Conservation (phyloP, 2,329 filamentous ascomycete species). For the Colletotrichum kahawae region DNA sequence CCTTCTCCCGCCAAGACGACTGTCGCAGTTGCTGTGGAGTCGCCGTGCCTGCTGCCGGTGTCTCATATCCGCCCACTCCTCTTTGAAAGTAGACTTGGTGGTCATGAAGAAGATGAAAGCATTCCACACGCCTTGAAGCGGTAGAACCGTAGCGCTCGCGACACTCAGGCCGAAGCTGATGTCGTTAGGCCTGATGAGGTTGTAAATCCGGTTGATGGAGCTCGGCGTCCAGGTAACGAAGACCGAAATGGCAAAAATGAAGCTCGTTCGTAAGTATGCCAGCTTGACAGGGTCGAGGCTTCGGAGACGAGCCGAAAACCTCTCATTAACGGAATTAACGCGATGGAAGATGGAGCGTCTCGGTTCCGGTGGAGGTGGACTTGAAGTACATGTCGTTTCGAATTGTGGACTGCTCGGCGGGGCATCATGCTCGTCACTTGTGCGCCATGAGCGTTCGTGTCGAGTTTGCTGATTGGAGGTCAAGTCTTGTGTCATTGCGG, state of each 20-base stretch:
- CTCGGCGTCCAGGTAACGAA: conserved; percentile 69
- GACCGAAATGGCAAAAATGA: conserved; percentile 65
- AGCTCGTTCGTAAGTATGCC: conserved; percentile 64
- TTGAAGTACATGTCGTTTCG: conserved; percentile 30
- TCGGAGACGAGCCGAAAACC: conserved; percentile 37
- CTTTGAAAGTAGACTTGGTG: conserved; percentile 51
- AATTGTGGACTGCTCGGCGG: conserved; percentile 21
- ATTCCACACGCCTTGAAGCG: conserved; percentile 83
- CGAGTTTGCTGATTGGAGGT: conserved; percentile 1
- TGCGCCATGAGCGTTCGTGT: conserved; percentile 9
- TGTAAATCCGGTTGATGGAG: conserved; percentile 76
- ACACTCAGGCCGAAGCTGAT: conserved; percentile 71
- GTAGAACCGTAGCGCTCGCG: conserved; percentile 73
- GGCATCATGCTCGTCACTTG: conserved; percentile 5
- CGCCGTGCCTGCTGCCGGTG: background rate
- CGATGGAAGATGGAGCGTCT: conserved; percentile 19
- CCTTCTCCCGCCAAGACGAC: background rate
- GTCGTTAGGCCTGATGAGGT: conserved; percentile 59
- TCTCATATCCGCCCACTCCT: conserved; percentile 28
- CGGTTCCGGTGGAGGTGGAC: conserved; percentile 5
- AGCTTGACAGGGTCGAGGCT: conserved; percentile 63
- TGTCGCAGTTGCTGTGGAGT: conserved; percentile 1
- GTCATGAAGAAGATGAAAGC: conserved; percentile 77
- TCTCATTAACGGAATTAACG: conserved; percentile 25
- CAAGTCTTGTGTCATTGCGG: conserved; percentile 1